Evolutionary conservation across 306 rosid genomes (phyloP), one percentile per base, ranked within the genome.

Genomic region (Trifolium subterraneum): DNA sequence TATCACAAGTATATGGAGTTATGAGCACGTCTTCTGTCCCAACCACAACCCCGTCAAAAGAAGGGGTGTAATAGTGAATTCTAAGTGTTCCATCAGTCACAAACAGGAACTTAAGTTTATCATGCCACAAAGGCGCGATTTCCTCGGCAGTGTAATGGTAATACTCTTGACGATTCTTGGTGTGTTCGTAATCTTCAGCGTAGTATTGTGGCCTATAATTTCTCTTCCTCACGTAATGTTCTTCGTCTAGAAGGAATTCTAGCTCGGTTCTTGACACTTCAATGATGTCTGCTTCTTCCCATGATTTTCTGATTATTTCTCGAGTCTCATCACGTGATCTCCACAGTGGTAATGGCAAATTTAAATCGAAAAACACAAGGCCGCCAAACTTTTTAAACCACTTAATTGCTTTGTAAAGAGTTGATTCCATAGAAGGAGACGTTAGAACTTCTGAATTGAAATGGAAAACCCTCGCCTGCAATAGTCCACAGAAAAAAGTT

Each of bases 11-110:
- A 83, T 78, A 90, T 1, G 99, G 99, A 42, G 98, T 92, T 79
- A 95, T 82, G 65, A 95, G 96, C 31, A 92, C 99, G 74, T 95
- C 98, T 80, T 95, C 99, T 2, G 98, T 95, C 55, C 98, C 98
- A 39, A 90, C 71, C 71, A 90, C 96, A 61, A 78, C 83, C 6
- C 98, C 96, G 25, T 95, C 86, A 52, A 88, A 92, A 4, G 78
- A 64, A 74, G 98, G 96, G 70, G 93, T 68, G 68, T 95, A 95
- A 72, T 88, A 90, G 84, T 95, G 99, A 78, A 95, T 80, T 77
- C 90, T 77, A 76, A 88, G 68, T 0, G 97, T 95, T 76, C 98
- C 99, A 73, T 92, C 97, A 0, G 98, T 92, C 75, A 95, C 97
- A 18, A 90, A 84, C 72, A 92, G 75, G 61, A 87, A 47, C 51